Conservation (phyloP, 495 filamentous ascomycete species). For the Lepidopterella palustris region DNA sequence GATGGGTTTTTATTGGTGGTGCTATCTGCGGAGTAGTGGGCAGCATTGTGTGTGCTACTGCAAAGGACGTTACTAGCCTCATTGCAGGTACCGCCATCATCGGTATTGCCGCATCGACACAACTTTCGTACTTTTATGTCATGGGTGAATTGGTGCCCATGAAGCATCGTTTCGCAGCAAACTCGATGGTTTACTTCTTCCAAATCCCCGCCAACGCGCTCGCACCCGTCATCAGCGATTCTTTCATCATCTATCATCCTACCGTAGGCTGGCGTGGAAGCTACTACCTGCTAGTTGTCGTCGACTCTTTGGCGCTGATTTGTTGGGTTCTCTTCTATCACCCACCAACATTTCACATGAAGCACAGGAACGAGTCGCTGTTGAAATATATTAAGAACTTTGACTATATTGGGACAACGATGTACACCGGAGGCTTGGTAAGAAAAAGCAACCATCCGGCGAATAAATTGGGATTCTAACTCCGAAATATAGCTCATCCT, state of each 20-base stretch:
- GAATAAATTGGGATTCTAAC: too few relatives aligned
- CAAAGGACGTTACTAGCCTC: conserved; percentile 25
- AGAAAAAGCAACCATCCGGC: too few relatives aligned
- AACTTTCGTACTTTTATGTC: conserved; percentile 11
- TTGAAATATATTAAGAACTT: conserved; percentile 16
- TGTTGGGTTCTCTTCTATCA: conserved; percentile 26
- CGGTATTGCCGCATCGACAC: conserved; percentile 12
- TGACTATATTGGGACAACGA: conserved; percentile 18
- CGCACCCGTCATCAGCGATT: conserved; percentile 19
- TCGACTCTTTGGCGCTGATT: conserved; percentile 12
- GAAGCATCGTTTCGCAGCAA: conserved; percentile 14
- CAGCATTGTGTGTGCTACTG: conserved; percentile 27
- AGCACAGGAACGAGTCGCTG: conserved; percentile 18
- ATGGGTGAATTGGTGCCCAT: conserved; percentile 16
- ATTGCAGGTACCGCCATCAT: conserved; percentile 19
- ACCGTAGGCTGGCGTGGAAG: conserved; percentile 13
- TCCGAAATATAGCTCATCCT: conserved; percentile 29
- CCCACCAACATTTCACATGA: conserved; percentile 28
- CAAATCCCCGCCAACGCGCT: conserved; percentile 13
- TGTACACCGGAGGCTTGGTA: too few relatives aligned
- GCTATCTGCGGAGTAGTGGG: conserved; percentile 26
- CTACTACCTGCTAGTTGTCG: conserved; percentile 21
- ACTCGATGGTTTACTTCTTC: conserved; percentile 11
- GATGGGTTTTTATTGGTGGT: conserved; percentile 29
- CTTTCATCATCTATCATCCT: conserved; percentile 8